Percentiles rank a stretch among this genome's conserved stretches.
phyloP scores from a whole-genome alignment of 768 basidiomycete genomes.

The Rickenella mellea region DNA sequence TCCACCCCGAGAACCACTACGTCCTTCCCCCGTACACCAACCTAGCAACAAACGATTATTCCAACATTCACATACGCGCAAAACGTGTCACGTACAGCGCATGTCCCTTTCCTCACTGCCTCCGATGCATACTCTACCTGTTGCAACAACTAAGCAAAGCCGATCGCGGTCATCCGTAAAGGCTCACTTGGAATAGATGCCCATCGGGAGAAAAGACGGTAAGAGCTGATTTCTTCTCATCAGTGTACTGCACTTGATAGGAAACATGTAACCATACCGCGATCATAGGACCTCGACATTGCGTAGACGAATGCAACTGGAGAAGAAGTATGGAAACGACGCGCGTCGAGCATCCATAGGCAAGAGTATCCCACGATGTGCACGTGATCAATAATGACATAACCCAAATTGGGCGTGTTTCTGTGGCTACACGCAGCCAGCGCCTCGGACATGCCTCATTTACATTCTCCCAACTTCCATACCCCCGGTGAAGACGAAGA shows the following conservation, averaged over 20 bases:
- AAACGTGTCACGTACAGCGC: slow-evolving; percentile 55
- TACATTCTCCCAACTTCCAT: too few relatives aligned
- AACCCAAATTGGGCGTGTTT: too few relatives aligned
- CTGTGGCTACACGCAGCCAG: too few relatives aligned
- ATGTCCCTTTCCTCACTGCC: slow-evolving; percentile 94
- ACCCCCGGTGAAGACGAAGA: too few relatives aligned
- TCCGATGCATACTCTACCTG: slow-evolving; percentile 99
- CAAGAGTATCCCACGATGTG: slow-evolving; percentile 1
- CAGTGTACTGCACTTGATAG: not conserved
- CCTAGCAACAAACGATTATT: slow-evolving; percentile 35
- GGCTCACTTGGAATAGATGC: slow-evolving; percentile 86
- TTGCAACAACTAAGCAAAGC: slow-evolving; percentile 13
- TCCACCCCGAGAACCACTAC: slow-evolving; percentile 96
- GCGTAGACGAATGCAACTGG: slow-evolving; percentile 9
- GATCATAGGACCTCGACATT: slow-evolving; percentile 96
- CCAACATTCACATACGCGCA: not conserved
- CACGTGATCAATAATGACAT: too few relatives aligned
- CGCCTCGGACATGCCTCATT: too few relatives aligned
- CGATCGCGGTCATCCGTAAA: slow-evolving; percentile 4
- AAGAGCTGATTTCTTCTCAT: slow-evolving; percentile 46
- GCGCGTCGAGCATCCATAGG: slow-evolving; percentile 23
- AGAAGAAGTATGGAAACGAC: slow-evolving; percentile 1
- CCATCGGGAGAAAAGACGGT: slow-evolving; percentile 99
- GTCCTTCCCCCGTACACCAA: slow-evolving; percentile 90
- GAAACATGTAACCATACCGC: slow-evolving; percentile 45